These are phyloP conservation scores for Phaseolus coccineus DNA, from an alignment of 331 rosid species.

Conservation along the genomic window DNA sequence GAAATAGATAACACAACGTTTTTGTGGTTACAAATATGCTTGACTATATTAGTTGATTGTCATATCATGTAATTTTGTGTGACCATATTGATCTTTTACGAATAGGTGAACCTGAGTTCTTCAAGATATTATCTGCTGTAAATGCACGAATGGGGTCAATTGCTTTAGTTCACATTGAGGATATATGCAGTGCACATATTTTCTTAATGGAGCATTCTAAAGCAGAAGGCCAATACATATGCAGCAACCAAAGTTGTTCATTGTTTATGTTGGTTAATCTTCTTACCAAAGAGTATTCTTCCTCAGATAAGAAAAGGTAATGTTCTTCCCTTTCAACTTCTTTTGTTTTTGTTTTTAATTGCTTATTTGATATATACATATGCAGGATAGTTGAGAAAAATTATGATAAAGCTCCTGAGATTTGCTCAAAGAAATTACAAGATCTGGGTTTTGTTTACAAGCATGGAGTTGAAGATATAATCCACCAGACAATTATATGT, in stretches of 20 bases:
- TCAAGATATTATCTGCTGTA: constrained; percentile 65
- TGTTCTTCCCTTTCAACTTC: neutral
- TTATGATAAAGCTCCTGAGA: constrained; percentile 53
- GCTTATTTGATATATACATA: neutral
- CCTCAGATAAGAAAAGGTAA: constrained; percentile 57
- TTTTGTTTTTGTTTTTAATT: neutral
- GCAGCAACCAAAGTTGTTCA: constrained; percentile 60
- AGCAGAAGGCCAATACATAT: constrained; percentile 75
- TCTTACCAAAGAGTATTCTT: constrained; percentile 56
- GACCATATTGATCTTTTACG: constrained; percentile 26
- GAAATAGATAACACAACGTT: neutral
- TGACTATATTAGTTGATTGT: neutral
- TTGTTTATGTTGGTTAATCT: constrained; percentile 52
- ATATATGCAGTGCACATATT: constrained; percentile 78
- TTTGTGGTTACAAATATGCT: constrained; percentile 2
- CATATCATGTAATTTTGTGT: neutral
- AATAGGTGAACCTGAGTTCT: constrained; percentile 61
- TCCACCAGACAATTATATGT: constrained; percentile 58
- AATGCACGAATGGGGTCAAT: constrained; percentile 86
- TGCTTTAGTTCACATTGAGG: constrained; percentile 74
- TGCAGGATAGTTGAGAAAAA: constrained; percentile 56
- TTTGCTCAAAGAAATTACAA: constrained; percentile 74
- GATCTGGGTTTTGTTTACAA: constrained; percentile 75
- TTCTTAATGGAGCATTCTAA: constrained; percentile 73
- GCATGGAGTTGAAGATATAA: constrained; percentile 67